Conservation (phyloP, 805 yeast species). For the Tetrapisispora iriomotensis region DNA sequence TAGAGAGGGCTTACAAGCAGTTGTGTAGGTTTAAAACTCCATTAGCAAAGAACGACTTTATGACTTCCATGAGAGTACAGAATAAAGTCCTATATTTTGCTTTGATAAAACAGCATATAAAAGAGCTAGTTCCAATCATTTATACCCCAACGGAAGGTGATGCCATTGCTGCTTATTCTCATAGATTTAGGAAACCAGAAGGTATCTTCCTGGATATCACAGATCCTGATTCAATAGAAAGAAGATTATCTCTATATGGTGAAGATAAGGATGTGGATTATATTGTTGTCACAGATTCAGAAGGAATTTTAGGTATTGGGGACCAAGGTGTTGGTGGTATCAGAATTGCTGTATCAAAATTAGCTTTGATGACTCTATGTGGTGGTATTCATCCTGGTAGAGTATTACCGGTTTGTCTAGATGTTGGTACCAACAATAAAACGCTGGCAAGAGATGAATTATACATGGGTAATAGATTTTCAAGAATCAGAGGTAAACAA, state of each 20-base stretch:
- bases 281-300: conserved; percentile 91
- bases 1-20: conserved; percentile 85
- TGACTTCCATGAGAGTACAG: conserved; percentile 84
- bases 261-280: conserved; percentile 87
- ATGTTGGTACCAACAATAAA: conserved; percentile 89
- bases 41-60: conserved; percentile 83
- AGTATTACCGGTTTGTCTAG: conserved; percentile 81
- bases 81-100: conserved; percentile 86
- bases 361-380: conserved; percentile 91
- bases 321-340: conserved; percentile 98
- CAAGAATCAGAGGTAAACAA: conserved; percentile 75
- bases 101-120: conserved; percentile 74
- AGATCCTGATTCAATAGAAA: conserved; percentile 69
- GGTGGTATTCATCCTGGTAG: conserved; percentile 98
- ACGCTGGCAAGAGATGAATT: conserved; percentile 70
- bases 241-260: conserved; percentile 54
- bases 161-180: conserved; percentile 87
- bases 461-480: conserved; percentile 85
- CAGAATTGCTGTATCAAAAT: conserved; percentile 84
- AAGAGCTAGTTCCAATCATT: conserved; percentile 77
- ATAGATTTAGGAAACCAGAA: conserved; percentile 88
- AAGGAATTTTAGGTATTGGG: conserved; percentile 94
- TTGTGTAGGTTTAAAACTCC: conserved; percentile 69
- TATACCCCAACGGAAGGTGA: conserved; percentile 92
- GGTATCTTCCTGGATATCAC: conserved; percentile 88